Evolutionary conservation across 768 basidiomycete species (phyloP), one percentile per base, ranked within the genome.

Genomic region (Saitozyma sp.): DNA sequence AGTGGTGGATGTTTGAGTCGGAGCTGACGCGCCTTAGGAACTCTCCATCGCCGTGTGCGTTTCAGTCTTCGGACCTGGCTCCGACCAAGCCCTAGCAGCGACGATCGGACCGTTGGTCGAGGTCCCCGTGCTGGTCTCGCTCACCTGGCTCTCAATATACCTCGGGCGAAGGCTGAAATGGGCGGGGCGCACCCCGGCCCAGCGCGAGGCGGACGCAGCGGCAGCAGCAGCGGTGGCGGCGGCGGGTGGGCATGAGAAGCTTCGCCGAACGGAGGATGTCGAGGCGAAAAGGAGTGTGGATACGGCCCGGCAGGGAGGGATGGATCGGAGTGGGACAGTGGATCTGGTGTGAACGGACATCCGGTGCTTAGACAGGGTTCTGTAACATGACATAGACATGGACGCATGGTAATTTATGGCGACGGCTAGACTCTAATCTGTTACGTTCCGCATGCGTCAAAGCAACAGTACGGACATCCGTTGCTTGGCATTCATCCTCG

Each of bases 21-120:
- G 45, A 3, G 50, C 54, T 53, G 45, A 56, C 0, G 16, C 17
- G 14, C 6, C 40, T 6, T 49, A 71, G 63, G 89, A 92, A 80
- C 83, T 92, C 0, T 89, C 91, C 0, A 92, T 92, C 57, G 90
- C 91, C 0, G 87, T 92, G 0, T 84, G 87, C 3, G 87, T 91
- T 48, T 87, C 89, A 0, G 85, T 88, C 0, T 92, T 87, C 77
- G 90, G 91, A 3, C 85, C 88, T 6, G 83, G 86, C 6, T 90
- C 89, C 0, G 86, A 88, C 58, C 87, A 92, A 78, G 90, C 89
- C 0, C 82, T 92, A 0, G 90, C 90, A 0, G 89, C 90, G 0
- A 91, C 90, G 7, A 78, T 79, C 56, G 79, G 78, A 38, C 77
- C 75, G 0, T 59, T 78, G 1, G 75, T 80, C 38, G 79, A 81